These are phyloP conservation scores for Xylaria sp. DNA, from an alignment of 495 filamentous ascomycete genomes.

Conservation along the genomic window DNA sequence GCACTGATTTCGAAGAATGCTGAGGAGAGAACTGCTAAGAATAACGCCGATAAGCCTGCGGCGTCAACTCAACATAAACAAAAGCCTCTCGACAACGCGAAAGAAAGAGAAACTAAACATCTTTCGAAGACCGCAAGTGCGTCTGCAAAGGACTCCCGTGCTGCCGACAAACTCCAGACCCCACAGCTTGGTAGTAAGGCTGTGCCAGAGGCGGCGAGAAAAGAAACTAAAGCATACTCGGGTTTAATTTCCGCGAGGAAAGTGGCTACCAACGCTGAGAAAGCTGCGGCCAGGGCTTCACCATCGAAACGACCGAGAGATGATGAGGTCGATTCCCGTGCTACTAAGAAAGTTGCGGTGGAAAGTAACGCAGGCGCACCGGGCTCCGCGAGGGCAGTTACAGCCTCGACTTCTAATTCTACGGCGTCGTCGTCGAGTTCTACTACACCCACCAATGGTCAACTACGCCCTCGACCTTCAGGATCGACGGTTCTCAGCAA, in stretches of 20 bases:
- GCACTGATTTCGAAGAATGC: conserved; percentile 24
- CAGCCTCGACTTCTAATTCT: conserved; percentile 29
- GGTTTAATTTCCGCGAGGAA: conserved; percentile 40
- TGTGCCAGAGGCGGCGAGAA: conserved; percentile 21
- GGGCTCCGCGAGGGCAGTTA: conserved; percentile 21
- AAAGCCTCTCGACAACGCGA: conserved; percentile 17
- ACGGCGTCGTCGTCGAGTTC: conserved; percentile 28
- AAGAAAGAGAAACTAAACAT: neutral
- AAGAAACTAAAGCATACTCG: conserved; percentile 34
- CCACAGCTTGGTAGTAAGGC: conserved; percentile 6
- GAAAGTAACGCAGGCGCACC: conserved; percentile 33
- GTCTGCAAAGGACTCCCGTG: conserved; percentile 15
- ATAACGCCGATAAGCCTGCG: conserved; percentile 22
- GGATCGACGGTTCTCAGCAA: conserved; percentile 44
- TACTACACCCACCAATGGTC: conserved; percentile 25
- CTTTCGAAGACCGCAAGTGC: conserved; percentile 16
- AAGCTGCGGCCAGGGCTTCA: conserved; percentile 30
- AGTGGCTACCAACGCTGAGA: conserved; percentile 29
- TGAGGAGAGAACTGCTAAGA: conserved; percentile 24
- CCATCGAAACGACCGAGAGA: conserved; percentile 45
- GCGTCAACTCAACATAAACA: conserved; percentile 12
- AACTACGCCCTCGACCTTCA: conserved; percentile 31
- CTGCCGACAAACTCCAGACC: conserved; percentile 24
- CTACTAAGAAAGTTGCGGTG: conserved; percentile 49
- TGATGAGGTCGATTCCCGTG: conserved; percentile 48